Base-by-base conservation (phyloP, 2,329 filamentous ascomycete species). In the Microthyrium microscopicum region DNA sequence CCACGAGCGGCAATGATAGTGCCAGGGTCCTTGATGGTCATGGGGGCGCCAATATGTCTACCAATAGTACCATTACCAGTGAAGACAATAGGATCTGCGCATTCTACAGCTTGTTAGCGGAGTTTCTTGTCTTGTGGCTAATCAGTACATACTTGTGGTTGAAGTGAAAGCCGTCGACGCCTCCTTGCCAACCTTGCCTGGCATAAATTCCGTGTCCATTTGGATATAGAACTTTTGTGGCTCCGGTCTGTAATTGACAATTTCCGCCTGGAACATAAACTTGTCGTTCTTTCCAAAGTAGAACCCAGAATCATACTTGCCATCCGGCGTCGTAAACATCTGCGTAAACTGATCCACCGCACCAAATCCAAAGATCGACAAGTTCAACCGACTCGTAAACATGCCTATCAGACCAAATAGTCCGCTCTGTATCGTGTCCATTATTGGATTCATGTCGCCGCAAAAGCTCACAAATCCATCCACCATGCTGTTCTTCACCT, bases 331-430 rank as follows among this genome's bases (percentile, higher is more conserved):
- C 8, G 27, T 29, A 29, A 29, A 29, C 9, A 8, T 11, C 9
- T 29, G 11, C 9, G 27, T 29, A 29, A 29, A 29, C 27, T 29
- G 8, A 29, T 29, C 27, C 27, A 16, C 27, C 8, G 27, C 27
- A 9, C 27, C 27, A 11, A 11, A 11, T 15, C 9, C 27, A 16
- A 29, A 29, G 27, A 11, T 29, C 9, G 9, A 11, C n/a, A n/a
- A n/a, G n/a, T n/a, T n/a, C n/a, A n/a, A n/a, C n/a, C n/a, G n/a
- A 8, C 9, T 9, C 9, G 9, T 15, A 8, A 9, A 9, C 9
- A 8, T 16, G 11, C 16, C 18, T 16, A 15, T 15, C 8, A 16
- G 15, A 11, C 9, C 11, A 9, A 13, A 9, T 15, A 16, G 11
- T 15, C 16, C 27, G 9, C 9, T 9, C n/a, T n/a, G n/a, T n/a